Evolutionary conservation across 495 filamentous ascomycete species (phyloP).

Genomic region (Podospora australis): DNA sequence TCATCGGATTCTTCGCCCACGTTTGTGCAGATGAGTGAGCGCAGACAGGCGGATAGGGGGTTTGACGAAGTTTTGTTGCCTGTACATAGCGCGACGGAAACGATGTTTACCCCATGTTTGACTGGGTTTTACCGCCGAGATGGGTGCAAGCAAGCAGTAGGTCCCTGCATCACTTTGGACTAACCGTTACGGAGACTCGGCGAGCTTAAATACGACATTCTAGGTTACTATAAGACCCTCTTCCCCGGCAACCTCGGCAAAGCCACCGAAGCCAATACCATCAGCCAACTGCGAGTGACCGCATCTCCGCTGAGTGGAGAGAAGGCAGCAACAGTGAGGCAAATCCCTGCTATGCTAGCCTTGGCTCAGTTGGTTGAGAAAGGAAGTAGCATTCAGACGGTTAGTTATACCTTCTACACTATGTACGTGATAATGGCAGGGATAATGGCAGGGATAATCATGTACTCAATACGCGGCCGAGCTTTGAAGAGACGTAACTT

Average conservation of each 20-base stretch:
- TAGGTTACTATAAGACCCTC: background rate
- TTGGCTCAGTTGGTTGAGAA: background rate
- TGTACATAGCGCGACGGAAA: background rate
- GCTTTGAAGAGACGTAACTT: background rate
- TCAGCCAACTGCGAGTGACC: background rate
- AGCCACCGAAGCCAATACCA: background rate
- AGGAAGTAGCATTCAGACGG: background rate
- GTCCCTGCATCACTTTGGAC: background rate
- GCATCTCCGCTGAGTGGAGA: background rate
- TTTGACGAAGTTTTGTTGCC: constrained; percentile 1
- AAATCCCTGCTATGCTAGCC: background rate
- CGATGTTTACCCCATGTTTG: background rate
- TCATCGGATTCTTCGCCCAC: background rate
- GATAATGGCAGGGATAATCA: too few species aligned
- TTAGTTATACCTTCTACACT: too few species aligned
- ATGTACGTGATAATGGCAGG: too few species aligned
- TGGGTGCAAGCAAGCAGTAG: background rate
- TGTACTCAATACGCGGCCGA: too few species aligned
- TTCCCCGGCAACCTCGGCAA: background rate
- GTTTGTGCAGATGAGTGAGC: background rate
- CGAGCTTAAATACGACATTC: background rate
- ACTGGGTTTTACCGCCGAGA: background rate
- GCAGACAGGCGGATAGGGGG: background rate
- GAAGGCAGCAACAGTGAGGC: background rate
- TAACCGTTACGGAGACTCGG: background rate